Percentiles rank a stretch among this genome's conserved stretches.
Evolutionary conservation across 129 eudicot species (phyloP).

Genomic region (Heracleum sosnowskyi): DNA sequence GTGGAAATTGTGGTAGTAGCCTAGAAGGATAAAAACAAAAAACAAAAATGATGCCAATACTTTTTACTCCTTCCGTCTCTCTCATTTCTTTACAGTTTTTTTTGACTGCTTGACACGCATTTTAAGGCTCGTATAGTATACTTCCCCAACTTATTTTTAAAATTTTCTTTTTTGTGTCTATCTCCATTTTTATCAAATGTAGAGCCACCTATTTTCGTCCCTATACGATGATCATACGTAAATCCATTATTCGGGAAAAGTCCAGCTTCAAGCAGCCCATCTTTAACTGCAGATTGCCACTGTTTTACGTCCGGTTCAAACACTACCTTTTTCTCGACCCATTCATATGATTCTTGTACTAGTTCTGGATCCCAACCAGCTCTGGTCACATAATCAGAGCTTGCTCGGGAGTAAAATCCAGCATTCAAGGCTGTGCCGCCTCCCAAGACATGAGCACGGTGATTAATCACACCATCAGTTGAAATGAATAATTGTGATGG

Average conservation of each 20-base stretch:
- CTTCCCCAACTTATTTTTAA: too few species aligned
- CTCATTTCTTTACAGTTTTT: too few species aligned
- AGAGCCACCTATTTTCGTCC: slow-evolving; percentile 29
- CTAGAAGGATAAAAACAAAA: too few species aligned
- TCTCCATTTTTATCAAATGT: not conserved
- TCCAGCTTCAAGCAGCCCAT: slow-evolving; percentile 71
- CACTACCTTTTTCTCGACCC: slow-evolving; percentile 21
- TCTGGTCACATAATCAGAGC: not conserved
- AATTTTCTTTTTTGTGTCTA: too few species aligned
- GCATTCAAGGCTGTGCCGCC: not conserved
- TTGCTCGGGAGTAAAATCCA: not conserved
- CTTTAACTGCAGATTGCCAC: slow-evolving; percentile 73
- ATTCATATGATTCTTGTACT: not conserved
- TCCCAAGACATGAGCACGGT: not conserved
- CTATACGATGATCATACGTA: slow-evolving; percentile 49
- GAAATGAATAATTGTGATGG: slow-evolving; percentile 4
- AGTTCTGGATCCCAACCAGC: not conserved
- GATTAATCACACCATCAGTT: not conserved
- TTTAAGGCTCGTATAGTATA: too few species aligned
- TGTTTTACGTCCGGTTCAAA: slow-evolving; percentile 44
- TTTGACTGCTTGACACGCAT: too few species aligned
- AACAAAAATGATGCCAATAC: too few species aligned
- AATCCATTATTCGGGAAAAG: slow-evolving; percentile 50
- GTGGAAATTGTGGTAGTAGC: too few species aligned
- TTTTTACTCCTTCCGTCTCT: too few species aligned